Base-by-base conservation (phyloP, 1,139 yeast genomes). In the Candida glucosophila region DNA sequence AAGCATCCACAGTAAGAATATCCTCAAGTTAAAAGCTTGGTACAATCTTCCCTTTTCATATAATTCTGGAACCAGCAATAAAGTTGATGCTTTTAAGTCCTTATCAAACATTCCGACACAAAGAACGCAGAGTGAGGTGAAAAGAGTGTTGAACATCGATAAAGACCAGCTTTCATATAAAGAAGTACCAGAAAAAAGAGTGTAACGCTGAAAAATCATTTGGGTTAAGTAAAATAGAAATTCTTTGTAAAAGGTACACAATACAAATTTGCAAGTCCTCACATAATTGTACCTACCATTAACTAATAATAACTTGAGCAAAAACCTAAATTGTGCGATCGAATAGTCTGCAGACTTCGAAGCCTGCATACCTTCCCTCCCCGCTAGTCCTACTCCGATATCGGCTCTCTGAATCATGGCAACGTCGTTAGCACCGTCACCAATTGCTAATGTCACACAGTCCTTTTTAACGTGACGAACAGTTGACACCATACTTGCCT, bases 341-440 rank as follows among this genome's bases (percentile, higher is more conserved):
- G 98, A 80, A 48, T 85, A 92, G 52, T 90, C 99, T 0, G 97
- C 79, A 1, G 95, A 71, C 39, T 98, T 64, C 0, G 98, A 95
- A 0, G 98, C 98, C 47, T 90, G 98, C 24, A 90, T 57, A 2
- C 98, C 98, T 56, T 90, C 98, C 41, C 80, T 81, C 24, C 98
- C 98, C 2, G 97, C 88, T 29, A 90, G 90, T 20, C 98, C 98
- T 34, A 90, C 76, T 13, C 99, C 99, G 30, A 90, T 88, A 53
- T 90, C 97, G 0, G 98, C 99, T 45, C 94, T 81, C 56, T 90
- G 97, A 36, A 90, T 90, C 99, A 90, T 90, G 3, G 98, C 97
- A 49, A 90, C 86, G 52, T 90, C 99, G 47, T 90, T 90, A 2
- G 99, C 98, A 40, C 99, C 99, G 56, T 90, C 99, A n/a, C 98